Conservation (phyloP, 306 rosid species). For the Cucurbita maxima region DNA sequence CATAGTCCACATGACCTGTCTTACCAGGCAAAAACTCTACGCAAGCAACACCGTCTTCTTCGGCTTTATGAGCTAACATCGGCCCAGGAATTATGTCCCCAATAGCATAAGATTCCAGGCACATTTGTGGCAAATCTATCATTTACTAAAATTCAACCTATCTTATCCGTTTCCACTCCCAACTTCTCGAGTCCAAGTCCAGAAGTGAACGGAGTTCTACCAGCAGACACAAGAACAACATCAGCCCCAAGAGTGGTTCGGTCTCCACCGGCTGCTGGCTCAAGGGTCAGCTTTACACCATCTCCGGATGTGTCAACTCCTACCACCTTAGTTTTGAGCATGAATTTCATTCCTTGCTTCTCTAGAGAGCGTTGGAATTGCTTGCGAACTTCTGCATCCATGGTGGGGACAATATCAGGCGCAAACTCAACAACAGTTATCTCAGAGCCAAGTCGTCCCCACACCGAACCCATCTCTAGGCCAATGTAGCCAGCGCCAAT, state of each 20-base stretch:
- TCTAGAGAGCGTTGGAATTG: conserved; percentile 90
- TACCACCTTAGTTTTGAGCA: conserved; percentile 85
- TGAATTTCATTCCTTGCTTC: conserved; percentile 91
- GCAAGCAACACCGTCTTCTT: conserved; percentile 97
- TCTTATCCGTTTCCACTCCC: conserved; percentile 79
- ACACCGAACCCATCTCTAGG: conserved; percentile 96
- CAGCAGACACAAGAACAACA: conserved; percentile 95
- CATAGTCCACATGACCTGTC: conserved; percentile 93
- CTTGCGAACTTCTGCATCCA: conserved; percentile 88
- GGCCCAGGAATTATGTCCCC: conserved; percentile 99
- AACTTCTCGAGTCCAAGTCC: conserved; percentile 74
- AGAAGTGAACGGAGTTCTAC: conserved; percentile 79
- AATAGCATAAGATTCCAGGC: conserved; percentile 64
- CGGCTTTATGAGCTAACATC: conserved; percentile 98
- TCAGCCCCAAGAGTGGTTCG: conserved; percentile 69
- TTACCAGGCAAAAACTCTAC: conserved; percentile 97
- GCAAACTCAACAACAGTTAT: conserved; percentile 92
- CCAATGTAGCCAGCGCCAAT: conserved; percentile 98
- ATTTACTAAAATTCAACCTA: conserved; percentile 66
- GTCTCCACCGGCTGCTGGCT: conserved; percentile 92
- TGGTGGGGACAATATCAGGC: conserved; percentile 76
- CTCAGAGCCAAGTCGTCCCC: conserved; percentile 92
- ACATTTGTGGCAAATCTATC: conserved; percentile 71
- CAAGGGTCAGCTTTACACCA: conserved; percentile 82
- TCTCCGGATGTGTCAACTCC: conserved; percentile 75